Percentiles rank a stretch among this genome's conserved stretches.
phyloP scores from a whole-genome alignment of 2,329 filamentous ascomycete genomes.

The Septoria linicola region DNA sequence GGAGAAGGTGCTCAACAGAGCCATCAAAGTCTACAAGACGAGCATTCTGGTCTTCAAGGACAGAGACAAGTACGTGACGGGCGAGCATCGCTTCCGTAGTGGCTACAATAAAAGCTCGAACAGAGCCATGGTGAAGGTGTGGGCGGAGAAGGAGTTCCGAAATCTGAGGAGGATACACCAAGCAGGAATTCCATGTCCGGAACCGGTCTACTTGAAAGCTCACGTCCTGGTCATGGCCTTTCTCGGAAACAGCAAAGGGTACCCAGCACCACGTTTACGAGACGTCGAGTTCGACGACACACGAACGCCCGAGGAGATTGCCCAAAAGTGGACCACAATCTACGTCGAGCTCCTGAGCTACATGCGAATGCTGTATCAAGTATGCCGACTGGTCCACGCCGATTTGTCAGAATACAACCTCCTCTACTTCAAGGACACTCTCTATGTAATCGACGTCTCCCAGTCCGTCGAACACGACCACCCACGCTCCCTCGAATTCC shows the following conservation, averaged over 20 bases:
- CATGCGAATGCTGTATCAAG: slow-evolving; percentile 91
- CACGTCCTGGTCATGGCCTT: slow-evolving; percentile 96
- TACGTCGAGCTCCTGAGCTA: slow-evolving; percentile 83
- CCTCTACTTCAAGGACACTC: slow-evolving; percentile 75
- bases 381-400: slow-evolving; percentile 87
- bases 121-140: slow-evolving; percentile 95
- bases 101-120: slow-evolving; percentile 95
- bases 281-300: slow-evolving; percentile 70
- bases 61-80: slow-evolving; percentile 89
- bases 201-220: slow-evolving; percentile 84
- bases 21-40: slow-evolving; percentile 99
- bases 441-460: slow-evolving; percentile 96
- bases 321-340: slow-evolving; percentile 70
- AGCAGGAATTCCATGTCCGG: slow-evolving; percentile 84
- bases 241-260: slow-evolving; percentile 80
- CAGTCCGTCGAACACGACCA: slow-evolving; percentile 98
- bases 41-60: slow-evolving; percentile 98
- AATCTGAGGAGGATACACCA: slow-evolving; percentile 82
- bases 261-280: slow-evolving; percentile 82
- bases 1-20: slow-evolving; percentile 65
- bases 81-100: slow-evolving; percentile 85
- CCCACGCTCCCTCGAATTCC: slow-evolving; percentile 84
- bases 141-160: slow-evolving; percentile 98
- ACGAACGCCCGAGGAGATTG: slow-evolving; percentile 52
- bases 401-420: slow-evolving; percentile 99